A percentile compares a stretch with the other conserved stretches of the same genome.
Evolutionary conservation across 1,284 basidiomycete species (phyloP).

Genomic region (Moesziomyces sp.): DNA sequence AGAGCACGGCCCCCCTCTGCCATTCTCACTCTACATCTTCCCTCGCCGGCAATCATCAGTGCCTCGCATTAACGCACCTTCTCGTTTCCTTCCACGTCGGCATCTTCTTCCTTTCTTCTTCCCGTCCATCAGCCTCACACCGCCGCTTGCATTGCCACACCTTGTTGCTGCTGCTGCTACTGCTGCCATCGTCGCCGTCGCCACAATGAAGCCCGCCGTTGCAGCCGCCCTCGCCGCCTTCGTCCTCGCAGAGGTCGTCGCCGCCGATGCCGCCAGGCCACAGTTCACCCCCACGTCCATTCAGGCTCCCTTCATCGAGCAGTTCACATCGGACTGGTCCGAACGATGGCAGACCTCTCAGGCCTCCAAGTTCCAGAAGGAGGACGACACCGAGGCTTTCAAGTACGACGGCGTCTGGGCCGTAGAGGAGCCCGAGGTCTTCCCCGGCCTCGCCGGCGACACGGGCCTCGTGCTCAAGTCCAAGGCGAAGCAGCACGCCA

Average conservation of each 20-base stretch:
- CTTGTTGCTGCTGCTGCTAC: not conserved
- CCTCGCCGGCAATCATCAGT: no score
- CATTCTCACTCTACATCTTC: not conserved
- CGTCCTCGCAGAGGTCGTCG: constrained; percentile 36
- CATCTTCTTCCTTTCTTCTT: not conserved
- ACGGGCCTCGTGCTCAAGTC: constrained; percentile 72
- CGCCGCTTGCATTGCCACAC: not conserved
- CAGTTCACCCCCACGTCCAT: constrained; percentile 78
- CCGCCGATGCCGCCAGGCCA: constrained; percentile 33
- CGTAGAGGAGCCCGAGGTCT: constrained; percentile 87
- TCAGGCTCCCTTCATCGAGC: constrained; percentile 95
- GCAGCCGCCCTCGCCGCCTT: constrained; percentile 45
- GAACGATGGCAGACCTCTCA: constrained; percentile 94
- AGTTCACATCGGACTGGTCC: constrained; percentile 91
- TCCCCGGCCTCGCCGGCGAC: constrained; percentile 70
- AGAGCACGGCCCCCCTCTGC: constrained; percentile 31
- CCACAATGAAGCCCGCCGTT: constrained; percentile 38
- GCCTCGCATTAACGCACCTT: no score
- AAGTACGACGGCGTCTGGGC: constrained; percentile 97
- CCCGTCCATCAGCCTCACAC: not conserved
- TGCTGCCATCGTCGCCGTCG: not conserved
- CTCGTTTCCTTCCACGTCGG: not conserved
- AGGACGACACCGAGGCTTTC: constrained; percentile 71
- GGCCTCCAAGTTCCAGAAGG: constrained; percentile 82
- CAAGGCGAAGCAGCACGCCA: constrained; percentile 94